These are phyloP conservation scores for Ophiosphaerella herpotricha DNA, from an alignment of 2,329 filamentous ascomycete species.

Conservation along the genomic window DNA sequence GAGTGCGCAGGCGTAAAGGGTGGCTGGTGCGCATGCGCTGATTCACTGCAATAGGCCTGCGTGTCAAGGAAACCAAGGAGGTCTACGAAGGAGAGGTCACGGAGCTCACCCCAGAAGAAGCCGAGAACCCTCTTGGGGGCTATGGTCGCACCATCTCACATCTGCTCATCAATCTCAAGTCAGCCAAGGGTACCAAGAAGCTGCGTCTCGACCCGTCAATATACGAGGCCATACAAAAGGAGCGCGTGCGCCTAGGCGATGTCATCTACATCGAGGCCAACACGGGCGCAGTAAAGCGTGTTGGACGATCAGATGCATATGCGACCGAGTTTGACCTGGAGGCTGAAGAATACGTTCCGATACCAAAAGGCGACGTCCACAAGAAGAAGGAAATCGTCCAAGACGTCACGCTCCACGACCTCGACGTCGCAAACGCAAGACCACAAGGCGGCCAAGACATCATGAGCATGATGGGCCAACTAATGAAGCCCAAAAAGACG, in stretches of 20 bases:
- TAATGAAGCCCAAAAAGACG: conserved; percentile 99
- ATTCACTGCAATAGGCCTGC: conserved; percentile 60
- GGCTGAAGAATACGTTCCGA: conserved; percentile 97
- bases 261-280: conserved; percentile 99
- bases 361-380: conserved; percentile 98
- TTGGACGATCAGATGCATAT: conserved; percentile 94
- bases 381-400: conserved; percentile 99
- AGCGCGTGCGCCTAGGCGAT: conserved; percentile 92
- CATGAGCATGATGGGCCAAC: conserved; percentile 99
- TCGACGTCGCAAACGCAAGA: conserved; percentile 92
- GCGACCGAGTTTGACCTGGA: conserved; percentile 98
- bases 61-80: conserved; percentile 98
- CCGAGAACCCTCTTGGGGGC: conserved; percentile 93
- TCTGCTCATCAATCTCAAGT: conserved; percentile 91
- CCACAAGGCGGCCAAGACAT: conserved; percentile 98
- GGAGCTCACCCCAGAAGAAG: conserved; percentile 95
- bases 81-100: conserved; percentile 99
- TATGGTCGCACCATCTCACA: conserved; percentile 98
- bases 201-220: conserved; percentile 95
- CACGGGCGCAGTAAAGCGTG: conserved; percentile 95
- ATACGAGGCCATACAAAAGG: conserved; percentile 99
- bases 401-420: conserved; percentile 94
- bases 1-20: conserved; percentile 15
- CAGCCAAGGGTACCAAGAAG: conserved; percentile 96
- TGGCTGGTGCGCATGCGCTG: conserved; percentile 1